Evolutionary conservation across 2,329 filamentous ascomycete species (phyloP).

Genomic region (Colletotrichum agaves): DNA sequence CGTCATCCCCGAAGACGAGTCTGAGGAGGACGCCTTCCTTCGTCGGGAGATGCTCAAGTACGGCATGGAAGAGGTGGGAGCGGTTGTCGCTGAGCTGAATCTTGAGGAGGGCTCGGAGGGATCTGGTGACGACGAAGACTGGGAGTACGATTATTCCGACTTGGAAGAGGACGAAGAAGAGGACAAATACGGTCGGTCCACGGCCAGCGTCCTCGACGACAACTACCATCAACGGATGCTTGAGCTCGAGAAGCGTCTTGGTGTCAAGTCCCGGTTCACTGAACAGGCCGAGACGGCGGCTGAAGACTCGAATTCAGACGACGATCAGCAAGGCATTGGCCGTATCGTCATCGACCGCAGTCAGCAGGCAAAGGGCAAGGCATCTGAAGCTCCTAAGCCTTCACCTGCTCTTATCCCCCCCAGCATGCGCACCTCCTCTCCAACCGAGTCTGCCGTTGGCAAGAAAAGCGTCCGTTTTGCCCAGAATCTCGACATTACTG

Average conservation of each 20-base stretch:
- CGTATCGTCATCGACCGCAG: slow-evolving; percentile 61
- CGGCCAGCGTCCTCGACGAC: slow-evolving; percentile 72
- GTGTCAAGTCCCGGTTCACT: slow-evolving; percentile 63
- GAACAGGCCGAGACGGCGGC: slow-evolving; percentile 49
- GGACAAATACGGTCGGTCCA: slow-evolving; percentile 81
- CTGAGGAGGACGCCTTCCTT: slow-evolving; percentile 80
- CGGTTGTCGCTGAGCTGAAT: slow-evolving; percentile 91
- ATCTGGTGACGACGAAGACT: slow-evolving; percentile 60
- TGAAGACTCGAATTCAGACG: slow-evolving; percentile 44
- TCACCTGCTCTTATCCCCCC: slow-evolving; percentile 36
- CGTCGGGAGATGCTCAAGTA: slow-evolving; percentile 93
- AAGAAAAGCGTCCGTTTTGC: slow-evolving; percentile 88
- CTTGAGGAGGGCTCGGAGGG: slow-evolving; percentile 78
- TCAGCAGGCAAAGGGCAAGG: slow-evolving; percentile 8
- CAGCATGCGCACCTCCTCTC: slow-evolving; percentile 23
- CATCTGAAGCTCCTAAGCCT: slow-evolving; percentile 1
- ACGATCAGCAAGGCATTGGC: slow-evolving; percentile 63
- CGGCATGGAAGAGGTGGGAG: slow-evolving; percentile 86
- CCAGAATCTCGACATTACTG: slow-evolving; percentile 76
- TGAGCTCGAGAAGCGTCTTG: slow-evolving; percentile 81
- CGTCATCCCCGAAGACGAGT: slow-evolving; percentile 78
- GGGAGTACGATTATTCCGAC: slow-evolving; percentile 60
- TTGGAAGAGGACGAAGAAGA: slow-evolving; percentile 73
- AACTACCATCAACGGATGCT: slow-evolving; percentile 86
- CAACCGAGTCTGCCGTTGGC: slow-evolving; percentile 40